These are phyloP conservation scores for Lepiota venenata DNA, from an alignment of 768 basidiomycete species.

Conservation along the genomic window DNA sequence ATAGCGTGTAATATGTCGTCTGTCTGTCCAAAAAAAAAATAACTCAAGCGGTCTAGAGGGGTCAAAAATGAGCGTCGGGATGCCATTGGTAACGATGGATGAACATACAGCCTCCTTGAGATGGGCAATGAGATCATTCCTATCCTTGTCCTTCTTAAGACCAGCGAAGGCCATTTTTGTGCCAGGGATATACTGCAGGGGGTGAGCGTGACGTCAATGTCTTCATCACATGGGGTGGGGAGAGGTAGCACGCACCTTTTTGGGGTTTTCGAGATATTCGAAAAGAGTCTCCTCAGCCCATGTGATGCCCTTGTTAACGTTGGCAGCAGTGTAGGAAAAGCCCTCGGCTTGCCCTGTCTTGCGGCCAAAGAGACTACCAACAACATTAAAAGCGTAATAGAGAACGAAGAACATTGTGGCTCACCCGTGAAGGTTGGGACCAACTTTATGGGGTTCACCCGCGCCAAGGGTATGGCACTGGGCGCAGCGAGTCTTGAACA, in stretches of 20 bases:
- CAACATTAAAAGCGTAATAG: slow-evolving; percentile 4
- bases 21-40: background rate
- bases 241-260: slow-evolving; percentile 62
- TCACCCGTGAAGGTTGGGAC: slow-evolving; percentile 93
- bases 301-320: slow-evolving; percentile 88
- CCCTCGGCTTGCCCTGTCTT: slow-evolving; percentile 83
- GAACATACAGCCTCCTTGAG: slow-evolving; percentile 73
- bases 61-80: background rate
- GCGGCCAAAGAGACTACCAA: slow-evolving; percentile 70
- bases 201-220: background rate
- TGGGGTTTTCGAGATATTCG: slow-evolving; percentile 95
- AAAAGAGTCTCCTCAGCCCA: slow-evolving; percentile 92
- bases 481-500: slow-evolving; percentile 95
- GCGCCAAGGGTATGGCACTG: slow-evolving; percentile 89
- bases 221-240: background rate
- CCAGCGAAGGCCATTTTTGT: slow-evolving; percentile 99
- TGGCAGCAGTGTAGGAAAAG: slow-evolving; percentile 92
- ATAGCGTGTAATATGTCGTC: slow-evolving; percentile 2
- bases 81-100: slow-evolving; percentile 10
- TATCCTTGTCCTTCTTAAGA: slow-evolving; percentile 97
- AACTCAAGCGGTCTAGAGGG: slow-evolving; percentile 21
- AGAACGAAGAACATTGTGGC: slow-evolving; percentile 20
- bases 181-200: slow-evolving; percentile 80
- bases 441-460: slow-evolving; percentile 83
- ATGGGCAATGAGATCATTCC: slow-evolving; percentile 88